Percentiles rank a stretch among this genome's conserved stretches.
phyloP scores from a whole-genome alignment of 192 early-diverging fungal species.

The Podila epigama region DNA sequence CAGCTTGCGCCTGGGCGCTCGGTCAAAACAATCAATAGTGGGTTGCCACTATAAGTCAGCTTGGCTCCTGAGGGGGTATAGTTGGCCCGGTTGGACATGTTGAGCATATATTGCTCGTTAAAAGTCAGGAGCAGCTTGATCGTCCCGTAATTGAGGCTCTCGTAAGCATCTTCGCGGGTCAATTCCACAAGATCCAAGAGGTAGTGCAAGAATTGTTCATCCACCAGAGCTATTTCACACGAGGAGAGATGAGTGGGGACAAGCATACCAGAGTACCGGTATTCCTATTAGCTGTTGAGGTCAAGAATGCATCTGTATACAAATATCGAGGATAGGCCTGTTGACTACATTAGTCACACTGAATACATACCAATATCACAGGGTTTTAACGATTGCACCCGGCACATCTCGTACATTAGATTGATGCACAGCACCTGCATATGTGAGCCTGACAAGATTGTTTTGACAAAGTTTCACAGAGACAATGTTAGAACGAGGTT shows the following conservation, averaged over 20 bases:
- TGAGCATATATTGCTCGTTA: constrained; percentile 74
- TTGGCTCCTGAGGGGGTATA: constrained; percentile 40
- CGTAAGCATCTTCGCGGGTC: constrained; percentile 60
- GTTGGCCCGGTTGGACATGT: constrained; percentile 45
- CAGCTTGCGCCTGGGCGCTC: constrained; percentile 67
- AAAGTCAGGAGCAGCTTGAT: constrained; percentile 66
- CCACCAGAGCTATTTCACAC: constrained; percentile 50
- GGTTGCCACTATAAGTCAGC: constrained; percentile 53
- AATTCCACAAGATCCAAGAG: constrained; percentile 67
- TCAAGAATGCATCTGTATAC: not conserved
- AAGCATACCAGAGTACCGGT: not conserved
- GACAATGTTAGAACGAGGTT: not conserved
- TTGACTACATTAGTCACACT: not conserved
- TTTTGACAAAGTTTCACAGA: not conserved
- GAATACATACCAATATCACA: constrained; percentile 57
- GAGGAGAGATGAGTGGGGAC: not conserved
- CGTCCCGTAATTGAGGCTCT: constrained; percentile 60
- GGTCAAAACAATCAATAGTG: constrained; percentile 56
- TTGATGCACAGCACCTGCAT: constrained; percentile 56
- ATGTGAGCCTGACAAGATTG: constrained; percentile 16
- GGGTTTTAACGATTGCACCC: constrained; percentile 57
- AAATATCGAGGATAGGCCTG: not conserved
- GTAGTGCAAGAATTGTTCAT: constrained; percentile 54
- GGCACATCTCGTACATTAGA: constrained; percentile 70
- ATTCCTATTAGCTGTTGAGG: too few species aligned